These are phyloP conservation scores for Rhizopogon roseolus DNA, from an alignment of 768 basidiomycete genomes.

Conservation along the genomic window DNA sequence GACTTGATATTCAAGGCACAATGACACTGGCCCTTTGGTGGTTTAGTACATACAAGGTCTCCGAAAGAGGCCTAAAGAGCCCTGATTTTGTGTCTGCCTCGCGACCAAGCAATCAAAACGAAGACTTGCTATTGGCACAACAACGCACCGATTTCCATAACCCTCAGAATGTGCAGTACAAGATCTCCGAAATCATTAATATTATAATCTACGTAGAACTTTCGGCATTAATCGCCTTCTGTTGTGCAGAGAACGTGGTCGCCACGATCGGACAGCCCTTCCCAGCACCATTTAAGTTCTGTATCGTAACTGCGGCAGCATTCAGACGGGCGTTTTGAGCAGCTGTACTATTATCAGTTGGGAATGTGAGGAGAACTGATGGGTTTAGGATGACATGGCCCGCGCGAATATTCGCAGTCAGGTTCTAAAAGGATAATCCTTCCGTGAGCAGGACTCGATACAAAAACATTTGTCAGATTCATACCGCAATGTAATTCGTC, in stretches of 20 bases:
- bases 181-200: neutral
- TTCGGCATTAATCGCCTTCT: constrained; percentile 14
- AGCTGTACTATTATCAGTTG: constrained; percentile 33
- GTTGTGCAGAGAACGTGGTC: constrained; percentile 52
- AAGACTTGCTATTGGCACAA: neutral
- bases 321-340: constrained; percentile 47
- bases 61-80: no score
- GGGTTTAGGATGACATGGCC: constrained; percentile 40
- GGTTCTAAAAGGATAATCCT: constrained; percentile 15
- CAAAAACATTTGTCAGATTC: neutral
- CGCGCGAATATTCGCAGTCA: constrained; percentile 36
- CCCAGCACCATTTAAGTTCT: constrained; percentile 67
- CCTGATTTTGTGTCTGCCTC: no score
- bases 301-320: constrained; percentile 58
- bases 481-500: constrained; percentile 20
- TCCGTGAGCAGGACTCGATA: neutral
- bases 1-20: no score
- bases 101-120: neutral
- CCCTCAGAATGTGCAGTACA: no score
- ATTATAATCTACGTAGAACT: constrained; percentile 5
- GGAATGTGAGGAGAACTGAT: constrained; percentile 35
- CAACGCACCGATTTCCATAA: neutral
- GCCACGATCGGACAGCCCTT: constrained; percentile 61
- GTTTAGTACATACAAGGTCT: no score
- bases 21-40: no score